These are phyloP conservation scores for Debaryomyces coudertii DNA, from an alignment of 1,139 yeast species.

Conservation along the genomic window DNA sequence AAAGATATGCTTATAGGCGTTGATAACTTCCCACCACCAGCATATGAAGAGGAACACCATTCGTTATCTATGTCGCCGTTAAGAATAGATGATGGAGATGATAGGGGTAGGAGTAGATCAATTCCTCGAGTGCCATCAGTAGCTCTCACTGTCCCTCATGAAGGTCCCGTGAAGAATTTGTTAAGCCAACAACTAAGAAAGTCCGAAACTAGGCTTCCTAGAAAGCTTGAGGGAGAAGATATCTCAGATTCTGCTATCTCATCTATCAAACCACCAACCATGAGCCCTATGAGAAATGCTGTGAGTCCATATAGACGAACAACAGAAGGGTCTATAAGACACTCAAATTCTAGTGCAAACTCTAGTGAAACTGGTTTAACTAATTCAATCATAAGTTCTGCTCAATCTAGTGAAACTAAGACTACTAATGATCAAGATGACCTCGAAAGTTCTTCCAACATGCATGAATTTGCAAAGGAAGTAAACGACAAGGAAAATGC, in stretches of 20 bases:
- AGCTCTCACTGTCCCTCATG: slow-evolving; percentile 11
- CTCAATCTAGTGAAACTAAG: slow-evolving; percentile 3
- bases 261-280: slow-evolving; percentile 12
- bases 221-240: slow-evolving; percentile 20
- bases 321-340: not conserved
- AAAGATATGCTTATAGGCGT: slow-evolving; percentile 31
- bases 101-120: slow-evolving; percentile 9
- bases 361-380: slow-evolving; percentile 4
- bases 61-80: slow-evolving; percentile 41
- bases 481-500: not conserved
- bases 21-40: slow-evolving; percentile 41
- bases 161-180: slow-evolving; percentile 26
- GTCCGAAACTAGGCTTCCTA: not conserved
- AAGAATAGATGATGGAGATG: slow-evolving; percentile 23
- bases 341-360: slow-evolving; percentile 6
- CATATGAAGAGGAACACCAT: slow-evolving; percentile 35
- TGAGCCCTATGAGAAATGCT: slow-evolving; percentile 3
- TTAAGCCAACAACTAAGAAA: slow-evolving; percentile 17
- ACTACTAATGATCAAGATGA: slow-evolving; percentile 3
- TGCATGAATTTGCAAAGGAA: not conserved
- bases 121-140: not conserved
- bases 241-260: slow-evolving; percentile 21
- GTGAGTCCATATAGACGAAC: not conserved
- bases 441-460: not conserved
- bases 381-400: slow-evolving; percentile 4